Evolutionary conservation across 1,139 yeast genomes (phyloP).

Genomic region (Pichia sp.): DNA sequence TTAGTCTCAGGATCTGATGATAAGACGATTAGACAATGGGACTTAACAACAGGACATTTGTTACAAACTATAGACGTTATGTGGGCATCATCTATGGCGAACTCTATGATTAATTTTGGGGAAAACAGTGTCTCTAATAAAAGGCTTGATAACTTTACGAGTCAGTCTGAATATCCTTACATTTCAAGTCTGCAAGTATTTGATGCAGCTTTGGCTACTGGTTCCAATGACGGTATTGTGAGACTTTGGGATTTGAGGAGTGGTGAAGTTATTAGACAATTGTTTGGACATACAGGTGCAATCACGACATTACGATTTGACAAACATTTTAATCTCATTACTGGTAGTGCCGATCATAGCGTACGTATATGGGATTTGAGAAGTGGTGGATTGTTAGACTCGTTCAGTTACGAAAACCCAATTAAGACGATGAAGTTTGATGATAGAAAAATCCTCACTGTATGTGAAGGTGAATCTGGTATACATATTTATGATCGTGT

Average conservation of each 20-base stretch:
- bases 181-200: slow-evolving; percentile 57
- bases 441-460: slow-evolving; percentile 40
- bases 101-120: slow-evolving; percentile 14
- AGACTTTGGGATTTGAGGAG: slow-evolving; percentile 69
- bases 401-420: slow-evolving; percentile 45
- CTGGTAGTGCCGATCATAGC: slow-evolving; percentile 60
- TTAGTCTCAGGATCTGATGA: slow-evolving; percentile 70
- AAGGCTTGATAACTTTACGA: not conserved
- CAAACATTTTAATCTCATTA: slow-evolving; percentile 45
- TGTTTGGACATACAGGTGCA: slow-evolving; percentile 66
- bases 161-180: slow-evolving; percentile 30
- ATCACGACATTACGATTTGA: slow-evolving; percentile 66
- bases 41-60: slow-evolving; percentile 55
- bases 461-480: slow-evolving; percentile 38
- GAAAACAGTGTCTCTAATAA: not conserved
- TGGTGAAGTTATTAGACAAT: slow-evolving; percentile 58
- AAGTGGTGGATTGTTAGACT: slow-evolving; percentile 47
- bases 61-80: slow-evolving; percentile 54
- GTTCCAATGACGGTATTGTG: slow-evolving; percentile 69
- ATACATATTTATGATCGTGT: slow-evolving; percentile 52
- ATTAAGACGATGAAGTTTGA: slow-evolving; percentile 51
- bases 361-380: slow-evolving; percentile 62
- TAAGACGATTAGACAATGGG: slow-evolving; percentile 77
- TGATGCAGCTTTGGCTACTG: slow-evolving; percentile 69
- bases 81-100: slow-evolving; percentile 42